Base-by-base conservation (phyloP, 208 protist species). In the Kentomonas sorsogonicus region DNA sequence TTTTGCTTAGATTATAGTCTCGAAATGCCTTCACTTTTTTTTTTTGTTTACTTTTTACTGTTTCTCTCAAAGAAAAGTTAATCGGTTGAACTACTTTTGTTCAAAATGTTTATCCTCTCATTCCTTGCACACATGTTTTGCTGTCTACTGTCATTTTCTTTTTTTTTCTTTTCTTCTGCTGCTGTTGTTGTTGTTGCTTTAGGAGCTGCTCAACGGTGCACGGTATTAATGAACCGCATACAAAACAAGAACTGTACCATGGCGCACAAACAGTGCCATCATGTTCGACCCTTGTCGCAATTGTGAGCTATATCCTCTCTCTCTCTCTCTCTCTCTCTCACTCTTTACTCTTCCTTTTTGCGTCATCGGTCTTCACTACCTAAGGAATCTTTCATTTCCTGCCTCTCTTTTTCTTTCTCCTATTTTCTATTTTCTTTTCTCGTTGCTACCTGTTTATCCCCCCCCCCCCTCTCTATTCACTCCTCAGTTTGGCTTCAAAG, bases 41-140 rank as follows among this genome's bases (percentile, higher is more conserved):
- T 47, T 4, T 50, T n/a, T 59, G 18, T 2, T 33, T 54, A 46
- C 40, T 45, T 15, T 60, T 16, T 62, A 39, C 22, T 43, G 5
- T 41, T 46, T 68, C 7, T 44, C n/a, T 48, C 5, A 53, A 52
- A 31, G 26, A n/a, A n/a, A 41, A 23, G 48, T 43, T 53, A 53
- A 45, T 7, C 25, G 4, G 36, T 36, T n/a, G 11, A 25, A 22
- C 30, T 41, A 31, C 9, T 9, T 27, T 43, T 16, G 16, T 18
- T 0, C 22, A 27, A 6, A 27, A 1, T 60, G 36, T 11, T 26
- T 26, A 13, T 34, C 53, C n/a, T 20, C 15, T 36, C 29, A 36
- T 36, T 36, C 13, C 29, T n/a, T 20, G 23, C 26, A 16, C 22
- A 2, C 52, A n/a, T 16, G 16, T 40, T 45, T 30, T n/a, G 13